phyloP scores from a whole-genome alignment of 768 basidiomycete genomes.

The Boletus fagicola region DNA sequence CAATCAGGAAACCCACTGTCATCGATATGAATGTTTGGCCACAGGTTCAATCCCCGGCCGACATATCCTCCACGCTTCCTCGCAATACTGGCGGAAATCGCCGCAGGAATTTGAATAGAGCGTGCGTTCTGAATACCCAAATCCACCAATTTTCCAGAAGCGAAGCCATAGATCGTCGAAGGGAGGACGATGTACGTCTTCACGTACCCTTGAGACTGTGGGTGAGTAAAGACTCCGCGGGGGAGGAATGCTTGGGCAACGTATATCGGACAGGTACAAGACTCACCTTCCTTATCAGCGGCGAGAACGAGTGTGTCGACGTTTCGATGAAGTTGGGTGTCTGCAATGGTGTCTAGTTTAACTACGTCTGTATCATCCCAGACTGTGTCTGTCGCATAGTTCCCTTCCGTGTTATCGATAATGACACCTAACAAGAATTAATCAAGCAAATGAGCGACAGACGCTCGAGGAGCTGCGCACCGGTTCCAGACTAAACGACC shows the following conservation, averaged over 20 bases:
- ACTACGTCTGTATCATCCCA: conserved; percentile 50
- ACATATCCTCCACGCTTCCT: conserved; percentile 58
- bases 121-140: conserved; percentile 42
- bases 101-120: conserved; percentile 54
- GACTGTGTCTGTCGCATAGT: conserved; percentile 34
- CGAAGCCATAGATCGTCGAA: conserved; percentile 59
- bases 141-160: conserved; percentile 48
- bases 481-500: conserved; percentile 46
- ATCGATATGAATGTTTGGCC: conserved; percentile 58
- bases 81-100: conserved; percentile 43
- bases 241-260: no score
- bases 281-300: conserved; percentile 49
- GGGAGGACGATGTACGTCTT: conserved; percentile 47
- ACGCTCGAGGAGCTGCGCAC: conserved; percentile 23
- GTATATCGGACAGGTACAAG: background rate
- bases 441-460: background rate
- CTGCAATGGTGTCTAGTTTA: conserved; percentile 45
- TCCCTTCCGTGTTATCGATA: conserved; percentile 45
- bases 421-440: conserved; percentile 35
- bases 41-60: conserved; percentile 58
- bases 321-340: conserved; percentile 46
- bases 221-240: background rate
- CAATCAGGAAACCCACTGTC: conserved; percentile 32
- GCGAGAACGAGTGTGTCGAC: conserved; percentile 47
- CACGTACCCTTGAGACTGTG: conserved; percentile 15